Evolutionary conservation across 345 rosid species (phyloP).

Genomic region (Lepidium africanum): DNA sequence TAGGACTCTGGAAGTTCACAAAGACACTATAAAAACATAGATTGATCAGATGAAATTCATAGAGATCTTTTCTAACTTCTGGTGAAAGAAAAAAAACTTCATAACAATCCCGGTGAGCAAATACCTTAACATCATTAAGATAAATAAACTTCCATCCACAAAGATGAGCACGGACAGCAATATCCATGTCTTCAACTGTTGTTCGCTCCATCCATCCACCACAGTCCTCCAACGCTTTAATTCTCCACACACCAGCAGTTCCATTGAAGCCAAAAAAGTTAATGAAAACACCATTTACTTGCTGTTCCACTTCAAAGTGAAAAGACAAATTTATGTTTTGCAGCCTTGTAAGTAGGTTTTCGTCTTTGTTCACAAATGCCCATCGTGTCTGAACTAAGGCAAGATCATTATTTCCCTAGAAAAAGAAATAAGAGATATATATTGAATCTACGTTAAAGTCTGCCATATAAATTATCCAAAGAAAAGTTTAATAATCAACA

Average conservation of each 20-base stretch:
- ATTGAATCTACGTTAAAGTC: not conserved
- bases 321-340: conserved; percentile 59
- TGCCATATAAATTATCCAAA: not conserved
- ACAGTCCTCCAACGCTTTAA: conserved; percentile 78
- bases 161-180: conserved; percentile 91
- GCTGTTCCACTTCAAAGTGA: conserved; percentile 76
- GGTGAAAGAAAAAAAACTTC: not conserved
- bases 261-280: conserved; percentile 77
- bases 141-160: conserved; percentile 90
- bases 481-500: too few relatives aligned
- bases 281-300: conserved; percentile 53
- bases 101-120: not conserved
- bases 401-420: conserved; percentile 64
- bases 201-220: conserved; percentile 98
- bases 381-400: conserved; percentile 74
- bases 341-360: conserved; percentile 51
- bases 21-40: conserved; percentile 42
- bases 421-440: not conserved
- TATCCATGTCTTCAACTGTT: conserved; percentile 93
- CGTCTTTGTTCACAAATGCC: conserved; percentile 65
- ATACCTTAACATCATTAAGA: conserved; percentile 77
- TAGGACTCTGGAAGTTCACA: conserved; percentile 97
- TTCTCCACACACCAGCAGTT: conserved; percentile 87
- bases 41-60: not conserved
- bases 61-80: not conserved